phyloP scores from a whole-genome alignment of 495 filamentous ascomycete species.

The Chaetomium cochliodes region DNA sequence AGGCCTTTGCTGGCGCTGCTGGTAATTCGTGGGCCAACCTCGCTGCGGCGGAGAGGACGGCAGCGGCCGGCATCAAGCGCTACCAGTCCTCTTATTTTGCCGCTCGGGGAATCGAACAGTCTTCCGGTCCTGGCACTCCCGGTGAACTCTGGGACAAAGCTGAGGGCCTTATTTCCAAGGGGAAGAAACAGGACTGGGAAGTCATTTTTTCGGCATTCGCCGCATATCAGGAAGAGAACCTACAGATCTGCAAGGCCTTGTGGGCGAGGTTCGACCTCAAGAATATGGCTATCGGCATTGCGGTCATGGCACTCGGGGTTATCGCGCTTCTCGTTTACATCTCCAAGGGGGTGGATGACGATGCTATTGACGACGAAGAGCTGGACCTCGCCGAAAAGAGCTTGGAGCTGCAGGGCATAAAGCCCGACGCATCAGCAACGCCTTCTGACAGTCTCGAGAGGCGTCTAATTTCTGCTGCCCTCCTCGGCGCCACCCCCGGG shows the following conservation, averaged over 20 bases:
- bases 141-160: constrained; percentile 56
- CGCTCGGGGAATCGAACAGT: constrained; percentile 62
- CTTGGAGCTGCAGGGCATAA: constrained; percentile 40
- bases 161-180: constrained; percentile 35
- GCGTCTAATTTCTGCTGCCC: constrained; percentile 37
- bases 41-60: constrained; percentile 68
- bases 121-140: constrained; percentile 54
- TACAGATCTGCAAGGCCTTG: constrained; percentile 75
- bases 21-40: constrained; percentile 73
- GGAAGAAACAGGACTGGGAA: constrained; percentile 37
- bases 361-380: constrained; percentile 45
- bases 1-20: constrained; percentile 74
- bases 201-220: constrained; percentile 59
- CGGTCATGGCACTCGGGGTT: constrained; percentile 65
- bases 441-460: constrained; percentile 39
- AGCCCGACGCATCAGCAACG: constrained; percentile 29
- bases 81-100: constrained; percentile 67
- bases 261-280: constrained; percentile 90
- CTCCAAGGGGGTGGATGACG: constrained; percentile 46
- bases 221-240: constrained; percentile 71
- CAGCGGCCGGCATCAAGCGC: constrained; percentile 82
- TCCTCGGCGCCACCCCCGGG: constrained; percentile 34
- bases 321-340: constrained; percentile 69
- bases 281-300: constrained; percentile 78
- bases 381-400: constrained; percentile 47